Conservation (phyloP, 768 basidiomycete genomes). For the Tylopilus vinaceipallidus region DNA sequence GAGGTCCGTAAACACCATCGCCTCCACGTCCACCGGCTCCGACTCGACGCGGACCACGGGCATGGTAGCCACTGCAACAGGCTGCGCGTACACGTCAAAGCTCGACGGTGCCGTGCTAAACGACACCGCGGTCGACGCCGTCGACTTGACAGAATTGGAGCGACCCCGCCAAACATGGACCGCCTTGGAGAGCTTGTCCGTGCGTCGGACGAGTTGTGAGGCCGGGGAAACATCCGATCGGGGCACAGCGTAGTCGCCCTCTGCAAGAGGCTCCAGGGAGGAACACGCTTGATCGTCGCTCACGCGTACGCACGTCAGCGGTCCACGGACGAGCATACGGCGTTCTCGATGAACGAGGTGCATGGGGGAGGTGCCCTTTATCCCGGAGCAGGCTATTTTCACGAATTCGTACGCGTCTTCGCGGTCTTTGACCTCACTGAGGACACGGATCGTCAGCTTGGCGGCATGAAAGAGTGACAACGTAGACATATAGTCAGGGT, state of each 20-base stretch:
- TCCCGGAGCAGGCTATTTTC: slow-evolving; percentile 54
- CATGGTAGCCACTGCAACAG: slow-evolving; percentile 9
- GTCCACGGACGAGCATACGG: slow-evolving; percentile 68
- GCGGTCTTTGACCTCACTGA: slow-evolving; percentile 81
- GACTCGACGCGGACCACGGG: slow-evolving; percentile 28
- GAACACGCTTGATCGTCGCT: slow-evolving; percentile 26
- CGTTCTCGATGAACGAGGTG: slow-evolving; percentile 70
- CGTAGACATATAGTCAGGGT: slow-evolving; percentile 69
- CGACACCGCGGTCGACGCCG: slow-evolving; percentile 25
- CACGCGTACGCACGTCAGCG: slow-evolving; percentile 43
- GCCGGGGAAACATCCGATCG: not conserved
- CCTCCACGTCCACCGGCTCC: slow-evolving; percentile 31
- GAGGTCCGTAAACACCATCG: slow-evolving; percentile 67
- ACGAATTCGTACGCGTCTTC: slow-evolving; percentile 85
- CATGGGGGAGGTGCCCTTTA: slow-evolving; percentile 54
- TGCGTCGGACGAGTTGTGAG: slow-evolving; percentile 8
- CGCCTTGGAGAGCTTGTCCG: slow-evolving; percentile 37
- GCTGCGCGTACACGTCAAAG: slow-evolving; percentile 21
- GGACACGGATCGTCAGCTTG: slow-evolving; percentile 67
- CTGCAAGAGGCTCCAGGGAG: not conserved
- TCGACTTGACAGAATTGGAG: slow-evolving; percentile 38
- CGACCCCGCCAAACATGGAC: slow-evolving; percentile 47
- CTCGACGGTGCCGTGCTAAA: slow-evolving; percentile 31
- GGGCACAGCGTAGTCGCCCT: not conserved
- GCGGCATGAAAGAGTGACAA: slow-evolving; percentile 64